Conservation (phyloP, 768 basidiomycete species). For the Suillus americanus region DNA sequence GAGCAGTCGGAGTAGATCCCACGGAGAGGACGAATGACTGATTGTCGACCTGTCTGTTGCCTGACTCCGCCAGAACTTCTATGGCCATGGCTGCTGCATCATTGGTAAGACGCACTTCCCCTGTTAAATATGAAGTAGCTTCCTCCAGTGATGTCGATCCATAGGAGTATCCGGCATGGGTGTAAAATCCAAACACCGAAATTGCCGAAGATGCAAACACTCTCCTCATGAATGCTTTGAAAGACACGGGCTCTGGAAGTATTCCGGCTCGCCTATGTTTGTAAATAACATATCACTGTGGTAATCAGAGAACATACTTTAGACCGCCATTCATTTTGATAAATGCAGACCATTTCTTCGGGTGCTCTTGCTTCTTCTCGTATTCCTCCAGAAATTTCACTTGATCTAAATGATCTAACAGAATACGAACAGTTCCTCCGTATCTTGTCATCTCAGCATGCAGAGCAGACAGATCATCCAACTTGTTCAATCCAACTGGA, state of each 20-base stretch:
- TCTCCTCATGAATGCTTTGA: conserved; percentile 52
- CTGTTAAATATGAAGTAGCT: conserved; percentile 63
- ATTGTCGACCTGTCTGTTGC: conserved; percentile 32
- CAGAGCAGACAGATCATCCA: conserved; percentile 64
- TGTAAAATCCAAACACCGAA: conserved; percentile 80
- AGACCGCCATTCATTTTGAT: conserved; percentile 79
- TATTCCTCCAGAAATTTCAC: conserved; percentile 62
- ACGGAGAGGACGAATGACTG: conserved; percentile 71
- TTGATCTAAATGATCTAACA: conserved; percentile 79
- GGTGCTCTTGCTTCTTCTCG: conserved; percentile 40
- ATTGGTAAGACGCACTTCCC: conserved; percentile 72
- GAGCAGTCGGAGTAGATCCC: conserved; percentile 87
- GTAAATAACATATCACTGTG: conserved; percentile 13
- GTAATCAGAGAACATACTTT: conserved; percentile 48
- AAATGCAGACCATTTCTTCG: conserved; percentile 70
- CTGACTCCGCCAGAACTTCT: conserved; percentile 40
- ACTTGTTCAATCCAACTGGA: conserved; percentile 68
- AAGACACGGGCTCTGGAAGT: conserved; percentile 48
- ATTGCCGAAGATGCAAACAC: conserved; percentile 55
- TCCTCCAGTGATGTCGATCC: conserved; percentile 67
- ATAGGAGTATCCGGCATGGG: conserved; percentile 77
- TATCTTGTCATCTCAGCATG: conserved; percentile 52
- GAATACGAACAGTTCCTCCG: conserved; percentile 63
- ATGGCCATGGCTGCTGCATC: conserved; percentile 58
- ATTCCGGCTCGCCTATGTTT: conserved; percentile 70